Percentiles rank a stretch among this genome's conserved stretches.
phyloP scores from a whole-genome alignment of 2,329 filamentous ascomycete species.

The Apiospora sp. region DNA sequence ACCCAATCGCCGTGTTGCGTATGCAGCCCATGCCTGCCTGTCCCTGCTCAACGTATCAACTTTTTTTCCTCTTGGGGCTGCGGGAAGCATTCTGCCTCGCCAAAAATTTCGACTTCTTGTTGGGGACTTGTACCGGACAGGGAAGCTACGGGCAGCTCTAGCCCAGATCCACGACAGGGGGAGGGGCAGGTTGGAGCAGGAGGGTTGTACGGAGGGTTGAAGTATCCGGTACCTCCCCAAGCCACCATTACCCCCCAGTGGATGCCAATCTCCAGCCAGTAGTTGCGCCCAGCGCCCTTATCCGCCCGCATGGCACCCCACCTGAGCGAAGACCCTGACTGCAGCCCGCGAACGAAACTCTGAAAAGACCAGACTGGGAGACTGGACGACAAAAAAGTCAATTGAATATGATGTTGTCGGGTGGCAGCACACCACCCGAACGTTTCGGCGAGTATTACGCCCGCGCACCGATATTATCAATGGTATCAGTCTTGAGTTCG shows the following conservation, averaged over 20 bases:
- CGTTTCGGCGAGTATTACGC: constrained; percentile 14
- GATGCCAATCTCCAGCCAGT: constrained; percentile 18
- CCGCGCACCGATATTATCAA: neutral
- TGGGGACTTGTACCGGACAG: constrained; percentile 36
- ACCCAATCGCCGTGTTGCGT: neutral
- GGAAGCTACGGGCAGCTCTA: constrained; percentile 27
- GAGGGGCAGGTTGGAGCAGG: constrained; percentile 15
- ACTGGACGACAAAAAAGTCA: neutral
- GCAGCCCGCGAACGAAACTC: neutral
- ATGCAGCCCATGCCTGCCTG: constrained; percentile 2
- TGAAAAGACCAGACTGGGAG: neutral
- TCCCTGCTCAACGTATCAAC: constrained; percentile 25
- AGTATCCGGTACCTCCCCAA: constrained; percentile 14
- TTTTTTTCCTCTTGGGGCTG: constrained; percentile 20
- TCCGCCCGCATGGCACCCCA: constrained; percentile 22
- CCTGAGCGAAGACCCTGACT: constrained; percentile 21
- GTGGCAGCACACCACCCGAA: neutral
- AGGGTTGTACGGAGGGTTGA: constrained; percentile 10
- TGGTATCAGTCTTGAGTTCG: neutral
- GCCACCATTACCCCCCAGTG: neutral
- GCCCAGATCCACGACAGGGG: constrained; percentile 28
- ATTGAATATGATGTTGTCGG: neutral
- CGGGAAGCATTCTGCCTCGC: constrained; percentile 34
- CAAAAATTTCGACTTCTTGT: constrained; percentile 44
- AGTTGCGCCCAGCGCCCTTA: neutral